These are phyloP conservation scores for Ligustrum vulgare DNA, from an alignment of 257 asterid species.

Conservation along the genomic window DNA sequence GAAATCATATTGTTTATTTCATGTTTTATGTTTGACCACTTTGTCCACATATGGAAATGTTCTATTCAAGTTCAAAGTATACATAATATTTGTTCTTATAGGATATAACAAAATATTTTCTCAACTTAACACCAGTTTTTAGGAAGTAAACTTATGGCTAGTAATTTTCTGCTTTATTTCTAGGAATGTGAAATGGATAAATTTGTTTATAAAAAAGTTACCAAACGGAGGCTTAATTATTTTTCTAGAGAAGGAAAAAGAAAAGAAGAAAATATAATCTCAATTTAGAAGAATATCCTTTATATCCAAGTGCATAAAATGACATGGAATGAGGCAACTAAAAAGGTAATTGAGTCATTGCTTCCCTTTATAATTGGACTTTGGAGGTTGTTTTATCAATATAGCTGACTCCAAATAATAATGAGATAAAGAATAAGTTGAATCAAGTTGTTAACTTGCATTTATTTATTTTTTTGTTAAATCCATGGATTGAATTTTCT, in stretches of 20 bases:
- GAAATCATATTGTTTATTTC: neutral
- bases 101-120: neutral
- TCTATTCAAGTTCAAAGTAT: conserved; percentile 5
- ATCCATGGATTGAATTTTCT: conserved; percentile 16
- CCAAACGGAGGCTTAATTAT: neutral
- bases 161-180: neutral
- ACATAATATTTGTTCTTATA: neutral
- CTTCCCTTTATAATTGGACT: neutral
- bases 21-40: neutral
- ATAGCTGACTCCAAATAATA: neutral
- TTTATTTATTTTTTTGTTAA: neutral
- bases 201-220: no score
- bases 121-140: neutral
- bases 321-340: neutral
- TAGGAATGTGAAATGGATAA: conserved; percentile 4
- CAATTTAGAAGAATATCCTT: neutral
- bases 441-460: neutral
- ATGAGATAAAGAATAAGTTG: neutral
- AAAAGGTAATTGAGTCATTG: neutral
- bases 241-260: neutral
- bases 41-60: neutral
- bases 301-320: neutral
- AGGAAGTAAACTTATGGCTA: neutral
- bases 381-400: neutral
- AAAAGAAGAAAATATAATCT: neutral